Base-by-base conservation (phyloP, 2,329 filamentous ascomycete species). In the Epichloe sibirici region DNA sequence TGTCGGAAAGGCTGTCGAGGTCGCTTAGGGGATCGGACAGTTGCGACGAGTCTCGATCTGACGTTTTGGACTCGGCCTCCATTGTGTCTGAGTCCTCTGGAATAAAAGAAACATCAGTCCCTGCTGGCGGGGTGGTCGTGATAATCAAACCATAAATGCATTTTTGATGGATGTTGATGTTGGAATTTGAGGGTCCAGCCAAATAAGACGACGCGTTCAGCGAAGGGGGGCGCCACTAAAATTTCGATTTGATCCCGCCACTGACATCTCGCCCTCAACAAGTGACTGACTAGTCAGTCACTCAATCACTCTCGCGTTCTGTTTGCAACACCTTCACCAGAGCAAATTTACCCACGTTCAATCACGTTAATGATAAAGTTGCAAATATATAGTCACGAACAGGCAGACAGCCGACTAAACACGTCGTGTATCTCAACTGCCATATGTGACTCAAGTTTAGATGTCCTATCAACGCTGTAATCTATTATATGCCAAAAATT, bases 31-130 rank as follows among this genome's bases (percentile, higher is more conserved):
- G 58, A 28, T 60, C 59, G 28, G 64, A 65, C 51, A 63, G 61
- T 48, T 57, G 61, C 34, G 68, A 61, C 31, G 69, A 65, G 52
- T 66, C 68, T 54, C 57, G 62, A 38, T 66, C 64, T 15, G 62
- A 64, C 49, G 59, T 57, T 34, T 60, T 63, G 37, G 61, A 57
- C 52, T 63, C 65, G 12, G 60, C 45, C 51, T 63, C 62, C 63
- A 67, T 67, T 49, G 57, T 56, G 55, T 51, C 57, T 54, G 45
- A 17, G 44, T 43, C 15, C 13, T 51, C 17, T 15, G n/a, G 21
- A 28, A n/a, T 4, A 12, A 31, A 25, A 7, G 8, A 34, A 39
- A 13, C 12, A 40, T 50, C 35, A 15, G 40, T 15, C 34, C 39
- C n/a, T 48, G 38, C 28, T 12, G 21, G 28, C 28, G 25, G 13